A percentile compares a stretch with the other conserved stretches of the same genome.
Conservation (phyloP, 140 eudicot genomes). For the Senecio squalidus region DNA sequence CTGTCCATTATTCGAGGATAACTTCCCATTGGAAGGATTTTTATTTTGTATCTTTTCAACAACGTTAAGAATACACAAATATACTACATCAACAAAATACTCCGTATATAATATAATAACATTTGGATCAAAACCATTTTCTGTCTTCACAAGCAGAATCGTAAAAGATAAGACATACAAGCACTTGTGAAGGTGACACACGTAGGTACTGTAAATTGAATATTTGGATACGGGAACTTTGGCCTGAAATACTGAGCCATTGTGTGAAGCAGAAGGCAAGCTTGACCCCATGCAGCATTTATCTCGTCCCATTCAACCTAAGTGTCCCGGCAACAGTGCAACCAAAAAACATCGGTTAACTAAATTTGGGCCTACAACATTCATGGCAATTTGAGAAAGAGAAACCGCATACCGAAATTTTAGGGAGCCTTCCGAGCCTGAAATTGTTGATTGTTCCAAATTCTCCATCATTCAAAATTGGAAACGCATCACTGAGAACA, state of each 20-base stretch:
- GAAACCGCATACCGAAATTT: slow-evolving; percentile 52
- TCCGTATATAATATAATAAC: too few species aligned
- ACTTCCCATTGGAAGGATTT: slow-evolving; percentile 93
- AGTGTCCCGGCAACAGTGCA: background rate
- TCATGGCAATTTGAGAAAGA: too few species aligned
- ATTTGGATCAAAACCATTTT: too few species aligned
- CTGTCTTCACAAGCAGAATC: too few species aligned
- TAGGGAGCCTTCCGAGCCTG: slow-evolving; percentile 93
- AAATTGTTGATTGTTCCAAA: slow-evolving; percentile 96
- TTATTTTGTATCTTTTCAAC: slow-evolving; percentile 65
- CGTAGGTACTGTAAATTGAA: too few species aligned
- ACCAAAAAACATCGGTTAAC: slow-evolving; percentile 5
- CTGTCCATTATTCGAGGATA: slow-evolving; percentile 92
- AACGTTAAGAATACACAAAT: slow-evolving; percentile 34
- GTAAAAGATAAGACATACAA: background rate
- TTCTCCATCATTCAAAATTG: slow-evolving; percentile 87
- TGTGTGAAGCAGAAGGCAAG: slow-evolving; percentile 95
- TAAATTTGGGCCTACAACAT: too few species aligned
- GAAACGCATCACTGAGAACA: slow-evolving; percentile 92
- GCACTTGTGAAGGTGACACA: too few species aligned
- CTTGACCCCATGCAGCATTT: slow-evolving; percentile 99
- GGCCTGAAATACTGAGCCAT: slow-evolving; percentile 94
- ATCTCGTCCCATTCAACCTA: slow-evolving; percentile 99
- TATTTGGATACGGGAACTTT: slow-evolving; percentile 93
- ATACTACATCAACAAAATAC: slow-evolving; percentile 3